These are phyloP conservation scores for Beauveria varroae DNA, from an alignment of 2,329 filamentous ascomycete genomes.

Conservation along the genomic window DNA sequence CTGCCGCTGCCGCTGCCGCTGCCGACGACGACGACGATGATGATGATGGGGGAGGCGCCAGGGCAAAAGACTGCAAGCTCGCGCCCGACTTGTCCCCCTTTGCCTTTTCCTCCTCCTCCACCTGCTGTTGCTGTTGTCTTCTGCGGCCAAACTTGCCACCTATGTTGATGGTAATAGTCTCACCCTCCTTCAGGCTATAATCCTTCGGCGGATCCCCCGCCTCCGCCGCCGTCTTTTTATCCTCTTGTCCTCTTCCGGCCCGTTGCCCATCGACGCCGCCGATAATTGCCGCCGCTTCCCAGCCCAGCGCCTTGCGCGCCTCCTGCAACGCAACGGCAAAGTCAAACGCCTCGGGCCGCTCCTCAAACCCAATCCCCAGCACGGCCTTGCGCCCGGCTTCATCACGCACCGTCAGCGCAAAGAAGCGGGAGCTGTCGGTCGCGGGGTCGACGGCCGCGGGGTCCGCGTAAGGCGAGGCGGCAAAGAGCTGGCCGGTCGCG, in stretches of 20 bases:
- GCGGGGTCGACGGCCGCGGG: slow-evolving; percentile 65
- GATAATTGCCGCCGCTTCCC: slow-evolving; percentile 40
- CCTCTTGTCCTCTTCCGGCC: slow-evolving; percentile 20
- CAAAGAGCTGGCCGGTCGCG: slow-evolving; percentile 66
- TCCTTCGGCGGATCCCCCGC: slow-evolving; percentile 46
- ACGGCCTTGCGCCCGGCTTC: slow-evolving; percentile 68
- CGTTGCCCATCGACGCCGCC: slow-evolving; percentile 17
- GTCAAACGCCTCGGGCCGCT: slow-evolving; percentile 78
- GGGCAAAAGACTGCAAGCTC: slow-evolving; percentile 54
- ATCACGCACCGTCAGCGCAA: slow-evolving; percentile 73
- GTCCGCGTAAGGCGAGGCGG: slow-evolving; percentile 70
- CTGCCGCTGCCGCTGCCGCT: too few relatives aligned
- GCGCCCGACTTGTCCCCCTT: slow-evolving; percentile 13
- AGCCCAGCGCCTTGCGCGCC: slow-evolving; percentile 60
- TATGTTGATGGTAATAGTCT: slow-evolving; percentile 80
- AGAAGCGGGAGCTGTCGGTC: slow-evolving; percentile 74
- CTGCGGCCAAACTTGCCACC: slow-evolving; percentile 43
- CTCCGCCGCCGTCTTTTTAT: slow-evolving; percentile 28
- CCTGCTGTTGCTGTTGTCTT: slow-evolving; percentile 20
- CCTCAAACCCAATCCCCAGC: slow-evolving; percentile 80
- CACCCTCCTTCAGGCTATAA: slow-evolving; percentile 79
- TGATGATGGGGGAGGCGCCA: slow-evolving; percentile 60
- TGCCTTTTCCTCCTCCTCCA: neutral
- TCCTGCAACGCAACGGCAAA: slow-evolving; percentile 76
- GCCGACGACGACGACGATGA: slow-evolving; percentile 24